Base-by-base conservation (phyloP, 2,329 filamentous ascomycete species). In the Diaporthe sp. region DNA sequence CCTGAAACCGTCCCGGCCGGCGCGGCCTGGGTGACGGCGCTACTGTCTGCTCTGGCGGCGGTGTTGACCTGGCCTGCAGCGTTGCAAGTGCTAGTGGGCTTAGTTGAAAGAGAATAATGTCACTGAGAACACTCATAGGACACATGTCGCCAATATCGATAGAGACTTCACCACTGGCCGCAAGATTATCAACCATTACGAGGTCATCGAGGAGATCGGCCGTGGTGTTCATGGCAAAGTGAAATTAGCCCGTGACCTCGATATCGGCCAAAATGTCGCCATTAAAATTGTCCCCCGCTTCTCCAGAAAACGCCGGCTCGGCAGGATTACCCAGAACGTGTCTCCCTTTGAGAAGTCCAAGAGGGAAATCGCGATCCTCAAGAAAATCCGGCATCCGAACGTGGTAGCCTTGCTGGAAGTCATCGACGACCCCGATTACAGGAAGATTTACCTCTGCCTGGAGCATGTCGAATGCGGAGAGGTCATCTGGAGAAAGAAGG, bases 221-320 rank as follows among this genome's bases (percentile, higher is more conserved):
- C 93, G 97, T 75, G 97, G 97, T 68, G 95, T 98, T 80, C 97
- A 99, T 82, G 97, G 97, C 80, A 99, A 98, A 86, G 97, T 99
- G 81, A 99, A 99, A 85, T 89, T 98, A 64, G 97, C 96, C 64
- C 91, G 95, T 71, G 95, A 97, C 81, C 87, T 95, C 60, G 87
- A 92, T 73, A 95, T 91, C 1, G 89, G 90, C 76, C 92, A 94
- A 71, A 93, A 93, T 81, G 96, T 99, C 5, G 97, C 97, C 73
- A 98, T 99, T 89, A 99, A 99, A 86, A 99, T 99, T 80, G 97
- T 99, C 61, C 95, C 97, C 74, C 92, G 97, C 50, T 98, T 97
- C 82, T 97, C 96, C 70, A 98, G 97, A 86, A 95, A 95, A 79
- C 92, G 96, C 73, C 94, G 96, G 35, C 89, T 99, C n/a, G 97